Evolutionary conservation across 2,329 filamentous ascomycete genomes (phyloP), one percentile per base, ranked within the genome.

Genomic region (Gaeumannomyces tritici): DNA sequence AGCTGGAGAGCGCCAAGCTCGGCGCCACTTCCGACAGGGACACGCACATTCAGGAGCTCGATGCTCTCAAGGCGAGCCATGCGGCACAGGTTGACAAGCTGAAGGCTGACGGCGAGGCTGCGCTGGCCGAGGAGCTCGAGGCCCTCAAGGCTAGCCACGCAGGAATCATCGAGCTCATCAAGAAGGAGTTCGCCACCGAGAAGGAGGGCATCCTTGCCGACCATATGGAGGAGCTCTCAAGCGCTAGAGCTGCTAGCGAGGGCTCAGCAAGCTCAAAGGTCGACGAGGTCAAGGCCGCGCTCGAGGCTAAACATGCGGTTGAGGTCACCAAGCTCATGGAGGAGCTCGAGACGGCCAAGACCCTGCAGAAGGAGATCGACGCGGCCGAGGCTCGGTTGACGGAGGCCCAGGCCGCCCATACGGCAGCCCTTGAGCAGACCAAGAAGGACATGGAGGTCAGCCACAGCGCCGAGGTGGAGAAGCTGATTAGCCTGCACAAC

Each of bases 1-100:
- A 83, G 68, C 70, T 88, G 12, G 82, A 86, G 71, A 73, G 73
- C 42, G 82, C 82, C 61, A 83, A 84, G 75, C 81, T 78, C 61
- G 76, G 74, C 59, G 77, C 79, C 21, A 78, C 79, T 54, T 75
- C 79, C 26, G 80, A 83, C 61, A 74, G 77, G 64, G 77, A 82
- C 33, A 71, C 78, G 28, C 78, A 81, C 58, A 65, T 80, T 9
- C 72, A 73, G 31, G 81, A 85, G 67, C 72, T 87, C 2, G 79
- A 86, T 54, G 69, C 78, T 11, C 73, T 87, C 29, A 83, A 85
- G 69, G 76, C 77, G 21, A 81, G 72, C 66, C 83, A 86, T 66
- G 79, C 79, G 2, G 75, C 81, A 66, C 75, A 83, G 64, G 65
- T 72, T 35, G 68, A 70, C 15, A 65, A 64, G 12, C 62, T 71